A percentile compares a stretch with the other conserved stretches of the same genome.
These are phyloP conservation scores for Pelargonium nanum DNA, from an alignment of 345 rosid genomes.

Conservation along the genomic window DNA sequence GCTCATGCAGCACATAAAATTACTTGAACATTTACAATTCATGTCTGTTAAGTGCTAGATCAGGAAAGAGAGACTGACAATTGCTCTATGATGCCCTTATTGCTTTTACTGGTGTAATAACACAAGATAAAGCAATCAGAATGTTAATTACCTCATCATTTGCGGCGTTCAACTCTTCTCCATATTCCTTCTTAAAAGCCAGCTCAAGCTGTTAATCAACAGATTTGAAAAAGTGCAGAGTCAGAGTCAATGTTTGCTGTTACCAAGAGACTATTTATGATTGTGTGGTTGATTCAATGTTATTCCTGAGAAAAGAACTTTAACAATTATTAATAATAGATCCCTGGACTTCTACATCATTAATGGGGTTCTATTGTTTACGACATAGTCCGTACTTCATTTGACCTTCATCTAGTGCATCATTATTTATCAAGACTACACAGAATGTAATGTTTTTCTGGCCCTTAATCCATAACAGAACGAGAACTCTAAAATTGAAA, in stretches of 20 bases:
- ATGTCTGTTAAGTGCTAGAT: too few species aligned
- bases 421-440: not conserved
- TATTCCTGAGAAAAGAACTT: not conserved
- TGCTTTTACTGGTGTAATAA: not conserved
- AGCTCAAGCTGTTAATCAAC: slow-evolving; percentile 60
- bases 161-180: slow-evolving; percentile 34
- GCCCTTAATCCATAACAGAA: not conserved
- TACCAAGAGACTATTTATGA: not conserved
- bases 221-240: slow-evolving; percentile 6
- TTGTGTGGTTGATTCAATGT: not conserved
- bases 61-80: too few species aligned
- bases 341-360: not conserved
- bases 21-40: not conserved
- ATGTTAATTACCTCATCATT: slow-evolving; percentile 47
- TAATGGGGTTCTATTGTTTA: not conserved
- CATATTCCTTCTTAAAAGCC: slow-evolving; percentile 47
- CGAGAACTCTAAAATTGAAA: not conserved
- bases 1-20: not conserved
- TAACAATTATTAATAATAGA: not conserved
- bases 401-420: not conserved
- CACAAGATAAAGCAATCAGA: slow-evolving; percentile 1
- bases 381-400: not conserved
- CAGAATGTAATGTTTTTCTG: not conserved
- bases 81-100: too few species aligned
- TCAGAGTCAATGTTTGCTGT: slow-evolving; percentile 1